Base-by-base conservation (phyloP, 495 filamentous ascomycete species). In the Podospora appendiculata region DNA sequence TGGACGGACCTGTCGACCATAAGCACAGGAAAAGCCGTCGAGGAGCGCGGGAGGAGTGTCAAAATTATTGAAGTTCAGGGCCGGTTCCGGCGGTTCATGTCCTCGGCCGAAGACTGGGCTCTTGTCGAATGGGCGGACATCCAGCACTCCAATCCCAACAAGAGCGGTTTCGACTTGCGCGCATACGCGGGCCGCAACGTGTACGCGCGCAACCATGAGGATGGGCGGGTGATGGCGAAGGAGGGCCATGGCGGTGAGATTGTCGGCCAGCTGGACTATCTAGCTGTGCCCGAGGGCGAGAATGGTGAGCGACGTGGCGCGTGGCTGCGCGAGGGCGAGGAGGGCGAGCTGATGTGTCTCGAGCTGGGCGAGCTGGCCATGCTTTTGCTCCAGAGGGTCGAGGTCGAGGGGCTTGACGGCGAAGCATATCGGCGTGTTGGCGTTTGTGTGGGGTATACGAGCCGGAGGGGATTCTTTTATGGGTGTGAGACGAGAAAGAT, bases 291-390 rank as follows among this genome's bases (percentile, higher is more conserved):
- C 8, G 41, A 43, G 14, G 14, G 35, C 33, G 14, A 51, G 14
- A 49, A 50, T 10, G 41, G 46, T 8, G 42, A 39, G 18, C 16
- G 32, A 6, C 34, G 35, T 2, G 42, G 32, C 8, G 36, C 45
- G 10, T 56, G 45, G n/a, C 38, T 67, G 10, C 53, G 41, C 3
- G 60, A 57, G 8, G 64, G 62, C 11, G 49, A 38, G 4, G 64
- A 67, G 48, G 59, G 48, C 12, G 59, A 63, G 12, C 39, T 67
- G 12, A 42, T 63, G 44, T 64, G 61, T 40, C 55, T 67, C 10
- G 64, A 67, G 40, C 45, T 67, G 8, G 64, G 64, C n/a, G 62
- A 65, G 40, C 45, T 48, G n/a, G 64, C 62, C 0, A 67, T 67
- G 64, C 57, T 67, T 8, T 47, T 67, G 46, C 57, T 67, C 6